Evolutionary conservation across 495 filamentous ascomycete genomes (phyloP), one percentile per base, ranked within the genome.

Genomic region (Chaetomium fimeti): DNA sequence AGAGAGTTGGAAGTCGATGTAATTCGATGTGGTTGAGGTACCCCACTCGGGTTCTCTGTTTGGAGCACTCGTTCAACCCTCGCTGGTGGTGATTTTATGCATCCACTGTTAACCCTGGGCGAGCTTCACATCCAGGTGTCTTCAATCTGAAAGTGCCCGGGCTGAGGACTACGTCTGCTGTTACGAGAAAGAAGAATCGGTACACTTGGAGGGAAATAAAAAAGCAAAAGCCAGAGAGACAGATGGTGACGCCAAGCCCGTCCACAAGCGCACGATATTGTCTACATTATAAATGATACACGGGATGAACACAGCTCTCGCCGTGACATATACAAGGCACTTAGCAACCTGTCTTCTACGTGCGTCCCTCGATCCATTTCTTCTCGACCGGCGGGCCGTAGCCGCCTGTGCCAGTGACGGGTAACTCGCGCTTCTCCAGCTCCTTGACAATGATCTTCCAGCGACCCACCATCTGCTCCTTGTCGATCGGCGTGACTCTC

Each of bases 371-470:
- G 56, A 69, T 43, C 74, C 74, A 76, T 40, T 62, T 73, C 64
- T 51, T 68, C 65, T 76, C 74, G 48, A 72, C 58, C 12, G 71
- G 32, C 66, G 68, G 64, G 49, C 64, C 58, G 57, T 68, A 57
- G 42, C 57, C 59, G 49, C 63, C 69, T n/a, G 72, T 74, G 24
- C 82, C 81, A 13, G 65, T 68, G 12, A 79, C 73, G 42, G 81
- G 82, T 29, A 92, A 75, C 7, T 85, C 86, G 57, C 86, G 79
- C 66, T 83, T 79, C 70, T 83, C 76, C 48, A 96, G 81, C 77
- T 89, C 89, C 71, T 84, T 72, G 71, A 90, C 84, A 70, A 96
- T 92, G 32, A 92, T 69, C 84, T 96, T 94, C 87, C 88, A 91
- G 67, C 93, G 84, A 6, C 93, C 93, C 27, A 93, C 68, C 66